Evolutionary conservation across 371 early-diverging fungal species (phyloP).

Genomic region (Mortierella sp.): DNA sequence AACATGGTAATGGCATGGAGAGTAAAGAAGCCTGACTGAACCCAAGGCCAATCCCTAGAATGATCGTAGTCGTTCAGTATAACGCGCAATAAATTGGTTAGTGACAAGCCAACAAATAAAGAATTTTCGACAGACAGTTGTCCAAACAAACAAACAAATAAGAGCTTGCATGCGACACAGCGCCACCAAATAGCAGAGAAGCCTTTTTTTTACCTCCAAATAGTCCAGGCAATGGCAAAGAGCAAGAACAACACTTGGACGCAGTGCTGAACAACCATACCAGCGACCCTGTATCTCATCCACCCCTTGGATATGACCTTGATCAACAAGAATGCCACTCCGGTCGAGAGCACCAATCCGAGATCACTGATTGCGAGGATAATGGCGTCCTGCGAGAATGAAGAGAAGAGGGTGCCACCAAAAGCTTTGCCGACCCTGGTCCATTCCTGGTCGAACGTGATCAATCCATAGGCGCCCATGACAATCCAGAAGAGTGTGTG

Average conservation of each 20-base stretch:
- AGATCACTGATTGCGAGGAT: slow-evolving; percentile 78
- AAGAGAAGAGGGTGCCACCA: slow-evolving; percentile 67
- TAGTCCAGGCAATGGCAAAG: slow-evolving; percentile 76
- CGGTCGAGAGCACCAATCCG: slow-evolving; percentile 74
- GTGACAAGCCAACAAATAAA: slow-evolving; percentile 4
- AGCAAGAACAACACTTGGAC: slow-evolving; percentile 77
- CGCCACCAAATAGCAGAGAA: slow-evolving; percentile 15
- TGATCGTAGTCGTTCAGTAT: neutral
- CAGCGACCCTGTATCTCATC: slow-evolving; percentile 67
- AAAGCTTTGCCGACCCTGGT: slow-evolving; percentile 78
- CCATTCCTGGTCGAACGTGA: slow-evolving; percentile 78
- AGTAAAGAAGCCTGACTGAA: slow-evolving; percentile 90
- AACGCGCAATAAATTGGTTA: neutral
- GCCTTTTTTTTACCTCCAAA: slow-evolving; percentile 64
- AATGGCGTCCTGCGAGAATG: slow-evolving; percentile 78
- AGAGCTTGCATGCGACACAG: neutral
- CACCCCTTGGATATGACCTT: slow-evolving; percentile 69
- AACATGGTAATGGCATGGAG: slow-evolving; percentile 93
- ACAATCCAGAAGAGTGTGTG: slow-evolving; percentile 94
- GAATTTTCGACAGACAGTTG: neutral
- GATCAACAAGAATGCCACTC: slow-evolving; percentile 70
- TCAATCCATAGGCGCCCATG: slow-evolving; percentile 83
- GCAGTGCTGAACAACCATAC: slow-evolving; percentile 76
- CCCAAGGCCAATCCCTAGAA: slow-evolving; percentile 89
- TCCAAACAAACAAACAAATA: neutral